phyloP scores from a whole-genome alignment of 345 rosid genomes.

The Heritiera fomes region DNA sequence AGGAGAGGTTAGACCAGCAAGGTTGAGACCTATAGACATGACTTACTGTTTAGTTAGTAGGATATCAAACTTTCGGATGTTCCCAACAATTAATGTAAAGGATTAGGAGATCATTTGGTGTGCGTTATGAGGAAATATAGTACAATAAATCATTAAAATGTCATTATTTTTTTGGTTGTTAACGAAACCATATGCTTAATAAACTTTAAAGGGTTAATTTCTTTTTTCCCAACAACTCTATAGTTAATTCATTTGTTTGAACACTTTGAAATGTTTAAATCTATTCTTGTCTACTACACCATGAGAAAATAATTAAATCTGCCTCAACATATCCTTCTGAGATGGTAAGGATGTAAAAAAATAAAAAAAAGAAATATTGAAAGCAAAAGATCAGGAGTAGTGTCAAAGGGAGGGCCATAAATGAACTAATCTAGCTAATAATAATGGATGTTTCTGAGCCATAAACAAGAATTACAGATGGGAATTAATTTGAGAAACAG shows the following conservation, averaged over 20 bases:
- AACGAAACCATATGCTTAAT: neutral
- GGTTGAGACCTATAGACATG: neutral
- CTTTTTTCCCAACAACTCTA: neutral
- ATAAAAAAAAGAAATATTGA: no score
- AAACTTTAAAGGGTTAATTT: neutral
- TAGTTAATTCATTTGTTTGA: neutral
- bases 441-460: no score
- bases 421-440: no score
- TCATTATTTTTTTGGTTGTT: neutral
- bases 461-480: no score
- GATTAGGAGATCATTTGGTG: neutral
- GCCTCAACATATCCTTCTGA: neutral
- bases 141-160: neutral
- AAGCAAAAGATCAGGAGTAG: no score
- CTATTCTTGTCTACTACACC: neutral
- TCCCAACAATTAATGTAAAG: neutral
- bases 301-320: neutral
- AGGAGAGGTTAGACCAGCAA: neutral
- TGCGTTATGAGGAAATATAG: neutral
- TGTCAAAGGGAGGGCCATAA: no score
- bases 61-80: neutral
- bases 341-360: no score
- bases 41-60: neutral
- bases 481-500: no score
- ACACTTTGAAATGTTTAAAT: neutral